Conservation (phyloP, 352 stramenopile genomes). For the Pythium oligandrum region DNA sequence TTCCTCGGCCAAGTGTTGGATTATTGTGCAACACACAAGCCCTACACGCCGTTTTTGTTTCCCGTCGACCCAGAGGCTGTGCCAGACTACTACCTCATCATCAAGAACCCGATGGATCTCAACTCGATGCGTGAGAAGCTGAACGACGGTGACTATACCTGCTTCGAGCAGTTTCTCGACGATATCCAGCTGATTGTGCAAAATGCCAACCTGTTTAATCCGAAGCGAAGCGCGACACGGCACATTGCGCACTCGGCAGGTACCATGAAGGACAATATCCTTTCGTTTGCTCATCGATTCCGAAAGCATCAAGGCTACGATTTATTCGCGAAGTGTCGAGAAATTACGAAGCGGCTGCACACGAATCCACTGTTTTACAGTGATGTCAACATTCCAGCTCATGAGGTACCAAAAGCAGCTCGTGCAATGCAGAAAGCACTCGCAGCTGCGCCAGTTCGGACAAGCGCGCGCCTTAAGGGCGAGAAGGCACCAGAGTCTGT, state of each 20-base stretch:
- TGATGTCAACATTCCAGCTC: slow-evolving; percentile 8
- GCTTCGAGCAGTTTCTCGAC: slow-evolving; percentile 82
- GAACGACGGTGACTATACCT: slow-evolving; percentile 87
- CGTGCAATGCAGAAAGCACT: background rate
- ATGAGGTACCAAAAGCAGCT: background rate
- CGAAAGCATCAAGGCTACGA: slow-evolving; percentile 85
- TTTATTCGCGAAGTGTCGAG: slow-evolving; percentile 82
- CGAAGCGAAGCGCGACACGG: slow-evolving; percentile 62
- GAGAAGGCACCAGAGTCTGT: slow-evolving; percentile 14
- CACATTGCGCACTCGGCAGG: slow-evolving; percentile 77
- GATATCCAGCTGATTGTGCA: slow-evolving; percentile 86
- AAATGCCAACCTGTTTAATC: slow-evolving; percentile 90
- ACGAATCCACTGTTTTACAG: slow-evolving; percentile 40
- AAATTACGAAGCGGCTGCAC: slow-evolving; percentile 64
- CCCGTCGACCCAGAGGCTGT: slow-evolving; percentile 75
- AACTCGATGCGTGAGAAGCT: slow-evolving; percentile 87
- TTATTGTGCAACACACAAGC: slow-evolving; percentile 69
- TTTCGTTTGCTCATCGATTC: slow-evolving; percentile 86
- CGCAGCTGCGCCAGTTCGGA: slow-evolving; percentile 6
- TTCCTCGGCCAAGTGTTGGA: slow-evolving; percentile 83
- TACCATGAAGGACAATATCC: slow-evolving; percentile 88
- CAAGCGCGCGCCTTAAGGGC: slow-evolving; percentile 16
- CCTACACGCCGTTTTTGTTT: slow-evolving; percentile 63
- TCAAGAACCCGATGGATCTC: slow-evolving; percentile 85
- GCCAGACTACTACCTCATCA: slow-evolving; percentile 88